phyloP scores from a whole-genome alignment of 208 protist species.

The Crithidia sp. region DNA sequence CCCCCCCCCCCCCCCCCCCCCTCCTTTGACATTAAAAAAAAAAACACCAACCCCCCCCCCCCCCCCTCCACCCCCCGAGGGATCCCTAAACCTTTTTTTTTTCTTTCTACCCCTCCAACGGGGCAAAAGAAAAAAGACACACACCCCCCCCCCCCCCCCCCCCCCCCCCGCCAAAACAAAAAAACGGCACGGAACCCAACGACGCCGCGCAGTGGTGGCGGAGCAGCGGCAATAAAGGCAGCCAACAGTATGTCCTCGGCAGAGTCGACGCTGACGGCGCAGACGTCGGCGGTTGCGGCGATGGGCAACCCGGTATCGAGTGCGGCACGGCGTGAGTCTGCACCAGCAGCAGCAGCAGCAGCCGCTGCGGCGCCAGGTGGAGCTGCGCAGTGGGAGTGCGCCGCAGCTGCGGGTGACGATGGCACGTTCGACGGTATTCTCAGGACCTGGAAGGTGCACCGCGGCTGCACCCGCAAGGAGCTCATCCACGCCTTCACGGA shows the following conservation, averaged over 20 bases:
- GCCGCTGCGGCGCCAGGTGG: neutral
- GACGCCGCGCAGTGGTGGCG: too few relatives aligned
- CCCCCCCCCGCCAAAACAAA: too few relatives aligned
- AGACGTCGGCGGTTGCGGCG: constrained; percentile 4
- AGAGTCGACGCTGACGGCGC: constrained; percentile 16
- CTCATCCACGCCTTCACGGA: constrained; percentile 65
- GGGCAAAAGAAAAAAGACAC: too few relatives aligned
- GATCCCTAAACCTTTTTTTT: too few relatives aligned
- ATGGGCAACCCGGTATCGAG: neutral
- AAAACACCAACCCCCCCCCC: too few relatives aligned
- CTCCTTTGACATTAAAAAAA: too few relatives aligned
- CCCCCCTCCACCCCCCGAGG: too few relatives aligned
- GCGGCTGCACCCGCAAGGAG: constrained; percentile 84
- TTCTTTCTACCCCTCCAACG: too few relatives aligned
- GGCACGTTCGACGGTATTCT: constrained; percentile 35
- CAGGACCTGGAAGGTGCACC: constrained; percentile 50
- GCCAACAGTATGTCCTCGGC: neutral
- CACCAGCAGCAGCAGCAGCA: neutral
- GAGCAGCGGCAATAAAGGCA: too few relatives aligned
- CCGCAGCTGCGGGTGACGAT: neutral
- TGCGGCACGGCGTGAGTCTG: neutral
- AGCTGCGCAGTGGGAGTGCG: neutral
- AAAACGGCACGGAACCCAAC: too few relatives aligned
- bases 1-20: too few relatives aligned
- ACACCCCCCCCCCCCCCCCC: too few relatives aligned